Evolutionary conservation across 495 filamentous ascomycete genomes (phyloP), one percentile per base, ranked within the genome.

Genomic region (Talaromyces trachyspermus): DNA sequence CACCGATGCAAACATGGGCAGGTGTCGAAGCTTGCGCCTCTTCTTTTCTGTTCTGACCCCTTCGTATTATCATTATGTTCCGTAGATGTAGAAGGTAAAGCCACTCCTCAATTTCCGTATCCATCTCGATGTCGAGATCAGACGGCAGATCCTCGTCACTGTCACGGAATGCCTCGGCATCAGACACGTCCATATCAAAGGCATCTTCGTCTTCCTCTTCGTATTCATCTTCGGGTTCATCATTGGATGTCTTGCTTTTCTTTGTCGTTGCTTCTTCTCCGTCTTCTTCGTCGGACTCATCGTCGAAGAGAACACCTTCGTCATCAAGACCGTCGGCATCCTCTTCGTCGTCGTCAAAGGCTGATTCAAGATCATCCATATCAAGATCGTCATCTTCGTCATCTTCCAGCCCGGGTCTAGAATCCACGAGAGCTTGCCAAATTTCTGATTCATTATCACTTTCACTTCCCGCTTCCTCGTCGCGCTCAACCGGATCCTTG

Each of bases 341-440:
- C 7, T 71, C 70, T 2, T 70, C 60, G 9, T 58, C 58, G 33
- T 72, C 66, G 43, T 72, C 70, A 48, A 75, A 74, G 5, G 66
- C 75, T 43, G 76, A 76, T 32, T 82, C 76, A 46, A 80, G 67
- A 58, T 81, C 85, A 35, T 84, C 78, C 62, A 87, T 71, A 40
- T 81, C 83, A 44, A 80, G 55, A 47, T 76, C 78, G 48, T 79
- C 76, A 27, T 77, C 75, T 22, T 71, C 77, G 22, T 66, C 72
- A 17, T 77, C 86, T 54, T 88, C 86, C 23, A 94, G 59, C 32
- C 94, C 89, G 2, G 88, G 86, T 35, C 77, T 70, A 6, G 84
- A 88, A 20, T 82, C 78, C 20, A 95, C 88, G 29, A 97, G 70
- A 0, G 91, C 91, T 63, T 95, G 83, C 91, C 91, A 97, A 49